phyloP scores from a whole-genome alignment of 2,329 filamentous ascomycete genomes.

The Claviceps sp. region DNA sequence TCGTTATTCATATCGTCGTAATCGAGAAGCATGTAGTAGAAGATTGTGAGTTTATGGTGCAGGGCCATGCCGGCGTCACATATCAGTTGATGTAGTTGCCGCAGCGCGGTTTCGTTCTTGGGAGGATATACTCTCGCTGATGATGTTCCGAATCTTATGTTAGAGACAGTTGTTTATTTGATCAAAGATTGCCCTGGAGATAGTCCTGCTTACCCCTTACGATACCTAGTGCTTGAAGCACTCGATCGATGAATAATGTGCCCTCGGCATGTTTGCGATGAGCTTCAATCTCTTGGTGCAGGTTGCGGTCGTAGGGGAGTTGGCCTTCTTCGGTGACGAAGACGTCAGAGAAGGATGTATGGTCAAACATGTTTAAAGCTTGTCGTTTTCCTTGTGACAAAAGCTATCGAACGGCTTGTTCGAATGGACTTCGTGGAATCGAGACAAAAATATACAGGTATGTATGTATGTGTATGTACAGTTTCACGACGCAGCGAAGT shows the following conservation, averaged over 20 bases:
- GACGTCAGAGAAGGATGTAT: constrained; percentile 52
- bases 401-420: not conserved
- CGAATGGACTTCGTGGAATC: too few species aligned
- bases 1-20: constrained; percentile 42
- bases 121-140: constrained; percentile 59
- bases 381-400: not conserved
- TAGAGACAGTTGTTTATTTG: not conserved
- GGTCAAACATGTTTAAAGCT: constrained; percentile 40
- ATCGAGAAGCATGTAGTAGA: constrained; percentile 76
- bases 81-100: constrained; percentile 57
- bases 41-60: constrained; percentile 68
- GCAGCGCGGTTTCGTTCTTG: constrained; percentile 51
- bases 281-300: constrained; percentile 48
- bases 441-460: not conserved
- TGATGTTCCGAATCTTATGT: not conserved
- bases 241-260: constrained; percentile 65
- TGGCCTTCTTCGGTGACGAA: constrained; percentile 45
- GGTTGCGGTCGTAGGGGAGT: constrained; percentile 48
- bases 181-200: not conserved
- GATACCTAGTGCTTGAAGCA: constrained; percentile 57
- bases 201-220: constrained; percentile 40
- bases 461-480: too few species aligned
- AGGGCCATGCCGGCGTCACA: constrained; percentile 48
- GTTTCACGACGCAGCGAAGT: not conserved
- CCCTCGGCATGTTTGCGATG: constrained; percentile 56